Conservation (phyloP, 225 moss, liverwort and hornwort species). For the Sphagnum tenellum region DNA sequence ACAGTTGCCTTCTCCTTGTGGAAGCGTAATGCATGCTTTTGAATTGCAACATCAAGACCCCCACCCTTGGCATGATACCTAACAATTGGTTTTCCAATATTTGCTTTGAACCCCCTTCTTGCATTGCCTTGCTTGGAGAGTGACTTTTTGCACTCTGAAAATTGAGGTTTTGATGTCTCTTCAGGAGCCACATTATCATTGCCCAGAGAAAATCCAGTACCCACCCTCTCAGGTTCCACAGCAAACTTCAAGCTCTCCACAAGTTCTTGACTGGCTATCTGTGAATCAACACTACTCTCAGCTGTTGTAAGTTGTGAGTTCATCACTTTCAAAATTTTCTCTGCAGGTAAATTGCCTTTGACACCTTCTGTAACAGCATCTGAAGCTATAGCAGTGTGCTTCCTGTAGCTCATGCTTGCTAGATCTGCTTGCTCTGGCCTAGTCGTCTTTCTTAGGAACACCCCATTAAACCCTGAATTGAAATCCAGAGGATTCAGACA, state of each 20-base stretch:
- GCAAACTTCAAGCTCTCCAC: no score
- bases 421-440: conserved; percentile 1
- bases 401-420: conserved; percentile 1
- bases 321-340: no score
- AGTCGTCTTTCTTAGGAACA: background rate
- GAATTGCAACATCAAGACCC: conserved; percentile 3
- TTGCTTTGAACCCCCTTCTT: background rate
- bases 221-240: no score
- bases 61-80: conserved; percentile 1
- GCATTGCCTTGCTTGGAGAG: background rate
- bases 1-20: background rate
- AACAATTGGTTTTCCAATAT: background rate
- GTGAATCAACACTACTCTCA: no score
- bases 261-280: no score
- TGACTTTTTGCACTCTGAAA: background rate
- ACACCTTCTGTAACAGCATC: no score
- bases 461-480: background rate
- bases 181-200: background rate
- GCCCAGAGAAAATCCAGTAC: no score
- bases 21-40: conserved; percentile 1
- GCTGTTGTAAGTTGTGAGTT: no score
- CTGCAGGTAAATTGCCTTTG: no score
- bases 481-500: no score
- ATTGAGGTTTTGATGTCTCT: background rate
- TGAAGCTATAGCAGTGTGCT: no score